Base-by-base conservation (phyloP, 2,329 filamentous ascomycete genomes). In the Pyrenophora teres region DNA sequence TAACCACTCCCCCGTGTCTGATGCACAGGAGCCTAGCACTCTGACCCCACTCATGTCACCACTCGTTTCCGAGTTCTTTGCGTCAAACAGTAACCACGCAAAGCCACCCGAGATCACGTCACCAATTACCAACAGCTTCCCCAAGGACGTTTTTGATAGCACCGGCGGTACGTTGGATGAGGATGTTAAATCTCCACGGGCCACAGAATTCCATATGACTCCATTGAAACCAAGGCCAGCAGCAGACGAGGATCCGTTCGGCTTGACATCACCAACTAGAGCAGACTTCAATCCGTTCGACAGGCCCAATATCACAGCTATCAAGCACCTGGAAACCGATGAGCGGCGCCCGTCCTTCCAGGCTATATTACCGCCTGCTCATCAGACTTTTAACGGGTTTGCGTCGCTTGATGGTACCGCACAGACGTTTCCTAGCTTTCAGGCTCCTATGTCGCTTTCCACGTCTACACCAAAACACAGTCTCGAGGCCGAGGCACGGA, bases 201-300 rank as follows among this genome's bases (percentile, higher is more conserved):
- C 67, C 19, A 56, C 62, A 16, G 71, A 74, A 48, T 74, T 74
- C 38, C 70, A 74, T 51, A 74, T 74, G 71, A 70, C 70, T 25
- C 69, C 71, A 5, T 50, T 74, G 32, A 70, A 67, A 40, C 69
- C 68, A 9, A 63, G 56, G 31, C 27, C 27, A 30, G 40, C 59
- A n/a, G 63, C 58, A 36, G 69, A 72, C 33, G 69, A 70, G 10
- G 71, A 73, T 62, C 67, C 70, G 2, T 75, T 71, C 38, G 72
- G 71, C 4, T 31, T 75, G 12, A 68, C 73, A 23, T 75, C 73
- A 35, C 74, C 74, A 13, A 76, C 71, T 8, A 67, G 71, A 33
- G 76, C 74, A 21, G 77, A 78, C 15, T 79, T 77, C 51, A 66
- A 63, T 47, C 56, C 63, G 13, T 72, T 73, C 38, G 67, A 64